A percentile compares a stretch with the other conserved stretches of the same genome.
Evolutionary conservation across 305 asterid species (phyloP).

Genomic region (Nicotiana rustica): DNA sequence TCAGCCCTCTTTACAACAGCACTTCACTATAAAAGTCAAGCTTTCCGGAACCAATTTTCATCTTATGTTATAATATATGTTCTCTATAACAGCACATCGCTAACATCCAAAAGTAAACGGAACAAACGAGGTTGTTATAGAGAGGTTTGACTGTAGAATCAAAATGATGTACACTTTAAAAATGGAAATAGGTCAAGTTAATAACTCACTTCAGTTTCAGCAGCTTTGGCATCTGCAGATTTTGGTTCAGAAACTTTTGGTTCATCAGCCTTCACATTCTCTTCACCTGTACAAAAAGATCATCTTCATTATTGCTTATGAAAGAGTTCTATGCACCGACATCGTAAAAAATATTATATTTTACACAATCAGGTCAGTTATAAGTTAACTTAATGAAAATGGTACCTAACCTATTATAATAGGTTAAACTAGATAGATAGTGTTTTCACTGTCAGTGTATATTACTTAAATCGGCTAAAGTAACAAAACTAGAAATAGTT

Average conservation of each 20-base stretch:
- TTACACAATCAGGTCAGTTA: not conserved
- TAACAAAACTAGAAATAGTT: not conserved
- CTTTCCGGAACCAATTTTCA: no score
- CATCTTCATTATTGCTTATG: not conserved
- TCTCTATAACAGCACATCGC: no score
- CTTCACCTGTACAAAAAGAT: constrained; percentile 32
- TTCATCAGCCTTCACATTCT: constrained; percentile 36
- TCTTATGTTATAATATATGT: no score
- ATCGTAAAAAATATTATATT: no score
- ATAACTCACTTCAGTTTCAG: constrained; percentile 38
- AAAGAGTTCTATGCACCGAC: not conserved
- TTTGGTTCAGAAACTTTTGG: constrained; percentile 33
- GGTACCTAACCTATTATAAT: no score
- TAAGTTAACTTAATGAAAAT: not conserved
- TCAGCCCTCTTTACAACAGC: no score
- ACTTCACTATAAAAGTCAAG: no score
- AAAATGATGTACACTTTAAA: not conserved
- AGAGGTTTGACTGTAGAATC: no score
- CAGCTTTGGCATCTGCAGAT: constrained; percentile 34
- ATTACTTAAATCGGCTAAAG: not conserved
- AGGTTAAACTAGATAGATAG: no score
- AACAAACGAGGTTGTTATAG: no score
- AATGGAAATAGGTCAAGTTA: not conserved
- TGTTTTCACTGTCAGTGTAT: not conserved
- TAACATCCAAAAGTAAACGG: no score